Conservation (phyloP, 73 alveolate genomes). For the Paramecium tetraurelia region DNA sequence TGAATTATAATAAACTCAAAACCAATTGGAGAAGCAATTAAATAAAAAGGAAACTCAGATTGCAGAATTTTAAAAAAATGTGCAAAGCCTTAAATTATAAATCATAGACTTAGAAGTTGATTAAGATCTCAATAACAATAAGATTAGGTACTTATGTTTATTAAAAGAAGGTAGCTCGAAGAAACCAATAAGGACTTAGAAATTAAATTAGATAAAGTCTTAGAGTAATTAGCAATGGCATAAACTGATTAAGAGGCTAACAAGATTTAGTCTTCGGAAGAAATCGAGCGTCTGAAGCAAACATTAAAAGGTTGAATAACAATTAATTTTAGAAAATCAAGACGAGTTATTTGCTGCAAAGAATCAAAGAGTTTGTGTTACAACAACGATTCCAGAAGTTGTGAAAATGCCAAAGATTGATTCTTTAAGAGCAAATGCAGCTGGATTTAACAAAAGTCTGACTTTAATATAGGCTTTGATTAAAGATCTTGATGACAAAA, state of each 20-base stretch:
- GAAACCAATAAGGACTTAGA: neutral
- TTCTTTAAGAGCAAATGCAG: conserved; percentile 45
- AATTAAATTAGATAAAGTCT: neutral
- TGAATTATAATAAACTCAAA: neutral
- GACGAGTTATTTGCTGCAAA: conserved; percentile 18
- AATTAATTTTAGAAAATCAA: neutral
- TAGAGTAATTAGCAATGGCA: neutral
- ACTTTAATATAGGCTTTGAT: conserved; percentile 32
- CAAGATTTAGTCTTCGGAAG: neutral
- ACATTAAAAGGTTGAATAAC: neutral
- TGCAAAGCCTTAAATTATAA: neutral
- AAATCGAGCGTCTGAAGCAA: neutral
- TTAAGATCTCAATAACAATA: neutral
- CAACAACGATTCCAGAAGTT: neutral
- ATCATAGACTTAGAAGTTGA: conserved; percentile 27
- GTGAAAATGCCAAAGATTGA: conserved; percentile 22
- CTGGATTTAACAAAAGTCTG: conserved; percentile 46
- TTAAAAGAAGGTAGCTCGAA: neutral
- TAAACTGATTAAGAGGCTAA: conserved; percentile 6
- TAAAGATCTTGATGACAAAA: conserved; percentile 46
- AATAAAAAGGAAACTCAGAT: neutral
- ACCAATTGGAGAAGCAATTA: neutral
- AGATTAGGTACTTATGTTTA: neutral
- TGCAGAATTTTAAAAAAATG: neutral
- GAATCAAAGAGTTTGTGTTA: neutral